phyloP scores from a whole-genome alignment of 192 early-diverging fungal species.

The Coemansia erecta region DNA sequence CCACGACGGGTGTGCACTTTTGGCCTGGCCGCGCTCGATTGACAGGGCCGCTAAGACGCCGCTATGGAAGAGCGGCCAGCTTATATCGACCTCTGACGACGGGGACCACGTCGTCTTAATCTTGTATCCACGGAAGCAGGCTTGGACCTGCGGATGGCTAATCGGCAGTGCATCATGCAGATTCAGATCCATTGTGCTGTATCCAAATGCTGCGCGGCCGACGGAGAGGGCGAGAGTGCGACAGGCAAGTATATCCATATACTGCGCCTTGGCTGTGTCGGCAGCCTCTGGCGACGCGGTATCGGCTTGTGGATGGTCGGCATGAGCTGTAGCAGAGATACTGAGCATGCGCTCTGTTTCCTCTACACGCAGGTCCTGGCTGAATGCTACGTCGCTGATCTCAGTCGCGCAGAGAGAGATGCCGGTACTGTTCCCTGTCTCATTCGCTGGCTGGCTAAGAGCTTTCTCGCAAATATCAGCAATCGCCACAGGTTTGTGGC shows the following conservation, averaged over 20 bases:
- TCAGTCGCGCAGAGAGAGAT: no score
- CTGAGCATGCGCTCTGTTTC: conserved; percentile 31
- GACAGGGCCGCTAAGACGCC: conserved; percentile 78
- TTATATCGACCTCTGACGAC: conserved; percentile 32
- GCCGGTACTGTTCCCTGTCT: no score
- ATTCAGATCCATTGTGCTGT: conserved; percentile 56
- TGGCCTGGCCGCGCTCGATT: conserved; percentile 56
- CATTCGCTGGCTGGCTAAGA: no score
- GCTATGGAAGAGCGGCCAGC: conserved; percentile 88
- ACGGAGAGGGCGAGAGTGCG: conserved; percentile 65
- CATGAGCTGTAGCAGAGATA: conserved; percentile 1
- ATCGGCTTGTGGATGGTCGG: background rate
- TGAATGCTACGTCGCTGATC: conserved; percentile 21
- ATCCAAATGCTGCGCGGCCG: conserved; percentile 69
- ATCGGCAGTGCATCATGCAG: conserved; percentile 61
- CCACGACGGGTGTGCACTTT: conserved; percentile 70
- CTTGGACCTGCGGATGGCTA: conserved; percentile 56
- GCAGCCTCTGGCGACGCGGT: conserved; percentile 7
- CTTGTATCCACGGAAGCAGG: conserved; percentile 65
- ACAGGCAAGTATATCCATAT: conserved; percentile 21
- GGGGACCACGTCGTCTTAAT: conserved; percentile 31
- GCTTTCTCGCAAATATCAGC: conserved; percentile 11
- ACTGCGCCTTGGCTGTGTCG: conserved; percentile 15
- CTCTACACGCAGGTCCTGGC: conserved; percentile 37
- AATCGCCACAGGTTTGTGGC: no score